Evolutionary conservation across 495 filamentous ascomycete genomes (phyloP), one percentile per base, ranked within the genome.

Genomic region (Trichoderma gamsii): DNA sequence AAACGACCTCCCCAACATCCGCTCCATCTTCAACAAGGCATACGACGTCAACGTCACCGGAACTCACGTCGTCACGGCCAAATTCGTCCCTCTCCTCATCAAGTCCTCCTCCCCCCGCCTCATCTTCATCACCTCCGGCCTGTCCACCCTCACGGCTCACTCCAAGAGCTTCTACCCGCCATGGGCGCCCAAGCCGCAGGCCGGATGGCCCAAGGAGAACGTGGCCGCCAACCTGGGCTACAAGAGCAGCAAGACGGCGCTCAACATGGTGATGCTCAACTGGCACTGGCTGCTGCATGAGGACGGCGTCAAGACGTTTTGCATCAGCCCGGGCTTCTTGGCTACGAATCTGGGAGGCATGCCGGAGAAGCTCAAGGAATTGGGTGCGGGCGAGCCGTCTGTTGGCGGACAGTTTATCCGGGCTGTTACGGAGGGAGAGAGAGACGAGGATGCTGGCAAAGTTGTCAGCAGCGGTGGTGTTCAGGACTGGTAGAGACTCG

Each of bases 231-330:
- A 72, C 3, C 46, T 74, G 3, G 75, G 78, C 3, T 89, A 90
- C 70, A 79, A 86, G 11, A 76, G 75, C 64, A 73, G 77, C 35
- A 89, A 90, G 77, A 81, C 85, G 0, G 87, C 82, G 9, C 67
- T 90, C 71, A 89, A 89, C 68, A 89, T 89, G 87, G 44, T 88
- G 75, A 87, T 89, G 85, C 77, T 80, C 41, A 82, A 85, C 66
- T 90, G 86, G 86, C 32, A 70, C 27, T 75, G 80, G 8, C 70
- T 79, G 9, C 72, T 90, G 64, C 77, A 78, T 67, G 79, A 83
- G 21, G 87, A 90, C 67, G 84, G 84, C 0, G 86, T 89, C 1
- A 89, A 89, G 73, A 80, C 85, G 0, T 89, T 78, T 77, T 71
- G 72, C 25, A 72, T 89, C 16, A 79, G 75, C 2, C 88, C 87